Evolutionary conservation across 148 eudicot genomes (phyloP).

Genomic region (Rhododendron simsii): DNA sequence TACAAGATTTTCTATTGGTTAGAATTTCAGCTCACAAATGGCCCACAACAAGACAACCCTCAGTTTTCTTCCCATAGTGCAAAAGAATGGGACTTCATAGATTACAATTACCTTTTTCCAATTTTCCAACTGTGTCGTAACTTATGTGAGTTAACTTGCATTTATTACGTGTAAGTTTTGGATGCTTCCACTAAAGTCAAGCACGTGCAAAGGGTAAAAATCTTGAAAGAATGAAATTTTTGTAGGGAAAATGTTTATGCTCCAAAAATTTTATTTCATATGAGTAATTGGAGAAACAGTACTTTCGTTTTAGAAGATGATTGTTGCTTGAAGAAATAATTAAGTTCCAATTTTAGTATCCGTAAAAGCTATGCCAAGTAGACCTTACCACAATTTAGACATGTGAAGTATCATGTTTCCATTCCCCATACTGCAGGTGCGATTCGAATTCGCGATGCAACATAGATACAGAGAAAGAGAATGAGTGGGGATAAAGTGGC

Average conservation of each 20-base stretch:
- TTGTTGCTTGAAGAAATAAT: neutral
- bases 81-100: neutral
- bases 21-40: neutral
- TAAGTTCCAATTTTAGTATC: neutral
- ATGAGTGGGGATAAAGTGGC: neutral
- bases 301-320: neutral
- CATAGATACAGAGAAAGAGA: neutral
- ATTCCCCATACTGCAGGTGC: neutral
- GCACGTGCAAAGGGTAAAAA: neutral
- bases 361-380: neutral
- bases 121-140: too few relatives aligned
- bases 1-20: neutral
- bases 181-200: neutral
- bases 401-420: neutral
- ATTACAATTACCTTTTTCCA: neutral
- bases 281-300: neutral
- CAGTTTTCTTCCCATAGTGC: neutral
- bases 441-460: neutral
- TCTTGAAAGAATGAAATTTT: neutral
- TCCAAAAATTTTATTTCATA: neutral
- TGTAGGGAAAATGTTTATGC: neutral
- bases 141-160: neutral
- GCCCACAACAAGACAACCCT: neutral
- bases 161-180: neutral
- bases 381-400: neutral